These are phyloP conservation scores for Lipomyces japonicus DNA, from an alignment of 805 yeast species.

Conservation along the genomic window DNA sequence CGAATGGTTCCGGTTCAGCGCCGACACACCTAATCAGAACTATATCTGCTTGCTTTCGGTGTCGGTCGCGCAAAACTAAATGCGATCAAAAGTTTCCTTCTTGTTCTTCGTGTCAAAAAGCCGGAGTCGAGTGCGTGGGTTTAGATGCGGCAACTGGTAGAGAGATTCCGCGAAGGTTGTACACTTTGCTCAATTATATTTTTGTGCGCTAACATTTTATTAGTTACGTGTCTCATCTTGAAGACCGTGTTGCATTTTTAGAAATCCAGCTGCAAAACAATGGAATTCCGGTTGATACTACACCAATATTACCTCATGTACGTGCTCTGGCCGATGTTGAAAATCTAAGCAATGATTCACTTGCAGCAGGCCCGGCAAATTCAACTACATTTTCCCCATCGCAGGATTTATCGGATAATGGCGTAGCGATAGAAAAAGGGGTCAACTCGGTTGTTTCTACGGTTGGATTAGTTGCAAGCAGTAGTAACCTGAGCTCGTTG, in stretches of 20 bases:
- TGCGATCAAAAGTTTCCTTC: slow-evolving; percentile 68
- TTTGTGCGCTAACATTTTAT: background rate
- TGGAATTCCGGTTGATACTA: slow-evolving; percentile 39
- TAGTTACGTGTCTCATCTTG: slow-evolving; percentile 62
- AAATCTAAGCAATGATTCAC: background rate
- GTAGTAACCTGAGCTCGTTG: slow-evolving; percentile 27
- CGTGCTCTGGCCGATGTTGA: background rate
- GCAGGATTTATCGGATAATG: background rate
- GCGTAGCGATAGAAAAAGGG: slow-evolving; percentile 11
- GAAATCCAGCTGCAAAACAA: slow-evolving; percentile 48
- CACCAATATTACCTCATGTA: slow-evolving; percentile 14
- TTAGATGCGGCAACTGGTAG: slow-evolving; percentile 86
- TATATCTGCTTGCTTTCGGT: slow-evolving; percentile 81
- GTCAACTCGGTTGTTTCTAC: slow-evolving; percentile 32
- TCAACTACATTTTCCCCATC: background rate
- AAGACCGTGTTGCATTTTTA: slow-evolving; percentile 56
- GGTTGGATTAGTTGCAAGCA: slow-evolving; percentile 33
- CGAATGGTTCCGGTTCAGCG: slow-evolving; percentile 25
- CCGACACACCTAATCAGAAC: slow-evolving; percentile 26
- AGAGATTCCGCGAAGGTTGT: slow-evolving; percentile 68
- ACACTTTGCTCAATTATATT: background rate
- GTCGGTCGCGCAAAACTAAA: slow-evolving; percentile 62
- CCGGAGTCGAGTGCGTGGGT: slow-evolving; percentile 72
- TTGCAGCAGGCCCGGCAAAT: background rate
- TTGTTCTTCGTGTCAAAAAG: slow-evolving; percentile 59